Evolutionary conservation across 1,139 yeast species (phyloP), one percentile per base, ranked within the genome.

Genomic region (Blastobotrys apis): DNA sequence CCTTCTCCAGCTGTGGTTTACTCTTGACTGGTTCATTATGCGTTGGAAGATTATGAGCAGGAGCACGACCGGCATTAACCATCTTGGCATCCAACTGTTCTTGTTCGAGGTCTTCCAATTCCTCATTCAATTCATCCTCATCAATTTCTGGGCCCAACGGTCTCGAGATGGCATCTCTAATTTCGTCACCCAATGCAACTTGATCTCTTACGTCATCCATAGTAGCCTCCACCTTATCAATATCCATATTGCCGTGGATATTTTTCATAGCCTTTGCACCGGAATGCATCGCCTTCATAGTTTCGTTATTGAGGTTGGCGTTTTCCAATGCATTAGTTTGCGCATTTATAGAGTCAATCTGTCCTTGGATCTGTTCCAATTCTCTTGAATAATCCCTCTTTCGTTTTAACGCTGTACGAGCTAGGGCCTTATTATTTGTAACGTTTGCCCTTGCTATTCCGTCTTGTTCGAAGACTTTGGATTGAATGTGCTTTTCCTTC

Each of bases 131-230:
- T 58, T 84, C 94, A 56, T 82, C 88, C 43, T 79, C 77, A 54
- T 82, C 90, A 49, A 81, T 80, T 48, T 86, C 95, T 42, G 79
- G 75, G 46, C 90, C 92, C 51, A 88, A 75, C 10, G 97, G 96
- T 68, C 96, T 78, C 38, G 96, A 84, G 50, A 92, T 88, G 37
- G 98, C 97, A 49, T 92, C 97, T 43, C 95, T 82, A 47, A 92
- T 88, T 69, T 92, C 98, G 57, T 88, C 96, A 36, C 95, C 87
- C 57, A 87, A 74, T 58, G 90, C 96, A 45, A 92, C 94, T 67
- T 92, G 98, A 63, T 92, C 98, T 58, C 97, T 79, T 52, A 94
- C 87, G 54, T 90, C 96, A 64, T 92, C 98, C 97, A 92, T 92
- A n/a, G 97, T 90, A 58, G 83, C 86, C 64, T 92, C 98, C 39